Evolutionary conservation across 495 filamentous ascomycete genomes (phyloP).

Genomic region (Penicillium bovifimosum): DNA sequence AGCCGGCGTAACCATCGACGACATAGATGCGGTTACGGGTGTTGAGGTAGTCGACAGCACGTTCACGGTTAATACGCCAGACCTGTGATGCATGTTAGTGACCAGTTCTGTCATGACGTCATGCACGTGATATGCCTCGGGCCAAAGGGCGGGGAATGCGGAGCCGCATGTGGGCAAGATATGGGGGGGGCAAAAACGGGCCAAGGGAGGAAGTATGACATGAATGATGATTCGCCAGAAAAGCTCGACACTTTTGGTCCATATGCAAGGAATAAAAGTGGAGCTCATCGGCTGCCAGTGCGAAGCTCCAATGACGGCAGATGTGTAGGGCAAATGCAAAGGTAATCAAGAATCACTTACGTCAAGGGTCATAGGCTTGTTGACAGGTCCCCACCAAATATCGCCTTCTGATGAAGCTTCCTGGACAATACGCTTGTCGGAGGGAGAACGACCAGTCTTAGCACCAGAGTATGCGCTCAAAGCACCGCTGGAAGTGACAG

Average conservation of each 20-base stretch:
- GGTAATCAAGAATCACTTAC: constrained; percentile 53
- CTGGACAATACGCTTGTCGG: constrained; percentile 95
- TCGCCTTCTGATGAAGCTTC: constrained; percentile 84
- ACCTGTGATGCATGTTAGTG: constrained; percentile 54
- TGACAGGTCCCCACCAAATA: constrained; percentile 97
- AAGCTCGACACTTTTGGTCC: constrained; percentile 31
- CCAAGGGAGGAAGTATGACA: neutral
- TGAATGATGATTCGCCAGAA: constrained; percentile 15
- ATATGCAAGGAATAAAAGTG: constrained; percentile 26
- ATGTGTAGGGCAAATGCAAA: constrained; percentile 20
- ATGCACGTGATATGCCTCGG: constrained; percentile 28
- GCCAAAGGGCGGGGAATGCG: constrained; percentile 12
- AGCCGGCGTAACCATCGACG: constrained; percentile 93
- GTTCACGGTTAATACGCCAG: constrained; percentile 99
- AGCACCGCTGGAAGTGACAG: constrained; percentile 91
- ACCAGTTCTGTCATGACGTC: constrained; percentile 29
- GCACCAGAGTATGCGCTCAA: constrained; percentile 95
- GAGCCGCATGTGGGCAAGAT: constrained; percentile 2
- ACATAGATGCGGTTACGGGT: constrained; percentile 98
- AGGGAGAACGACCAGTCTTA: constrained; percentile 94
- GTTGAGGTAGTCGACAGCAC: constrained; percentile 97
- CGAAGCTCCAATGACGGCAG: constrained; percentile 6
- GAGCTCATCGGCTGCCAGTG: constrained; percentile 30
- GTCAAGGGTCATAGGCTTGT: constrained; percentile 97
- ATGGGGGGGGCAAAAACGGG: constrained; percentile 11